Evolutionary conservation across 805 yeast genomes (phyloP).

Genomic region (Wickerhamomyces canadensis): DNA sequence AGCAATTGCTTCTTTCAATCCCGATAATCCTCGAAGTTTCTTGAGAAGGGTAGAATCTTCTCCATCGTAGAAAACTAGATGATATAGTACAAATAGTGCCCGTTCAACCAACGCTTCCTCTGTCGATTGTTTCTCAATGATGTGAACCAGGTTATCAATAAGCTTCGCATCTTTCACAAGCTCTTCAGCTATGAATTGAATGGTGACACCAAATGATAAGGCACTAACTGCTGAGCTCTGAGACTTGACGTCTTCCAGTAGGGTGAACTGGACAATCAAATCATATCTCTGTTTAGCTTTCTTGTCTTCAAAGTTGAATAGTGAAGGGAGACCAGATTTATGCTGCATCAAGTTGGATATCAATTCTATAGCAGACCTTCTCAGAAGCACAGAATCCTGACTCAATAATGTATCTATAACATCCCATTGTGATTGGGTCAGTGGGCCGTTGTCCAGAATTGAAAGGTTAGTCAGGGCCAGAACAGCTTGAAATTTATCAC

Average conservation of each 20-base stretch:
- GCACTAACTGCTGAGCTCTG: constrained; percentile 37
- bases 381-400: constrained; percentile 43
- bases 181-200: constrained; percentile 31
- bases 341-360: constrained; percentile 51
- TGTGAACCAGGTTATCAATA: constrained; percentile 18
- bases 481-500: constrained; percentile 46
- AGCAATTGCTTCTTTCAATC: constrained; percentile 5
- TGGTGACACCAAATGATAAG: constrained; percentile 28
- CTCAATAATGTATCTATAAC: constrained; percentile 39
- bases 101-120: constrained; percentile 29
- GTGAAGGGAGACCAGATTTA: constrained; percentile 39
- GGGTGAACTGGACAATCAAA: constrained; percentile 34
- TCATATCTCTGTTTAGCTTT: constrained; percentile 35
- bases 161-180: constrained; percentile 23
- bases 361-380: constrained; percentile 58
- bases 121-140: constrained; percentile 23
- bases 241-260: constrained; percentile 33
- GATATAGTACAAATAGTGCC: constrained; percentile 26
- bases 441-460: constrained; percentile 36
- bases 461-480: constrained; percentile 63
- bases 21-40: constrained; percentile 1
- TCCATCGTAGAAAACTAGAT: constrained; percentile 18
- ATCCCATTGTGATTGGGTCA: constrained; percentile 33
- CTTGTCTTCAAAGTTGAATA: constrained; percentile 47
- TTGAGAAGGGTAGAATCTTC: constrained; percentile 13